phyloP scores from a whole-genome alignment of 345 rosid species.

The Eucalyptus sp. region DNA sequence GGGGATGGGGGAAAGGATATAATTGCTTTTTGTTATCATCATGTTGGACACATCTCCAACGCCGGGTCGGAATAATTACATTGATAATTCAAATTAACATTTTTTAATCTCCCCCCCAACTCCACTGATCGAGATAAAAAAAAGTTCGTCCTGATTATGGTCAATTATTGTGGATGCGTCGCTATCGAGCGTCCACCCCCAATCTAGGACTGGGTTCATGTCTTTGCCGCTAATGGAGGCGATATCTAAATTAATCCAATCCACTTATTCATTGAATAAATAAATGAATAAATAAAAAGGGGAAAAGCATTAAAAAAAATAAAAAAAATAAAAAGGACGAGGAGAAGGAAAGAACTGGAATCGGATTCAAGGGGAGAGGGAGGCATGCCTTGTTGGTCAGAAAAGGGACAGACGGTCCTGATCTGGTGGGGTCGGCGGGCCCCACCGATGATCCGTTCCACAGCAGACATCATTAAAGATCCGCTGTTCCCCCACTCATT shows the following conservation, averaged over 20 bases:
- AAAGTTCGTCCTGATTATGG: neutral
- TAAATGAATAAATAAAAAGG: neutral
- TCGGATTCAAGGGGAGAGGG: neutral
- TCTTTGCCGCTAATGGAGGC: neutral
- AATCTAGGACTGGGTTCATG: neutral
- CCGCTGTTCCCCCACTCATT: neutral
- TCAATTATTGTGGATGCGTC: neutral
- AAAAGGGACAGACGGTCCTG: neutral
- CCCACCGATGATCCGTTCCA: neutral
- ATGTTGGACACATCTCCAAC: neutral
- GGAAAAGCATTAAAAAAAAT: neutral
- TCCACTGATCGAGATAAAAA: neutral
- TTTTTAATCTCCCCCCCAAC: neutral
- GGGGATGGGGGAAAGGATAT: neutral
- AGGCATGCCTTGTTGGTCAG: neutral
- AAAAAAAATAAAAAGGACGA: neutral
- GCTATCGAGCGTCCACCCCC: neutral
- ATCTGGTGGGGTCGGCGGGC: neutral
- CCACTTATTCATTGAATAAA: neutral
- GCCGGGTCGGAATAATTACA: neutral
- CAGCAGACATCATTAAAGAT: neutral
- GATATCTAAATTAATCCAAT: neutral
- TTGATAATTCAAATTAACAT: neutral
- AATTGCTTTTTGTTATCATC: neutral
- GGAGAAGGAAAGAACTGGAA: neutral